phyloP scores from a whole-genome alignment of 2,329 filamentous ascomycete genomes.

The Didymella sp. region DNA sequence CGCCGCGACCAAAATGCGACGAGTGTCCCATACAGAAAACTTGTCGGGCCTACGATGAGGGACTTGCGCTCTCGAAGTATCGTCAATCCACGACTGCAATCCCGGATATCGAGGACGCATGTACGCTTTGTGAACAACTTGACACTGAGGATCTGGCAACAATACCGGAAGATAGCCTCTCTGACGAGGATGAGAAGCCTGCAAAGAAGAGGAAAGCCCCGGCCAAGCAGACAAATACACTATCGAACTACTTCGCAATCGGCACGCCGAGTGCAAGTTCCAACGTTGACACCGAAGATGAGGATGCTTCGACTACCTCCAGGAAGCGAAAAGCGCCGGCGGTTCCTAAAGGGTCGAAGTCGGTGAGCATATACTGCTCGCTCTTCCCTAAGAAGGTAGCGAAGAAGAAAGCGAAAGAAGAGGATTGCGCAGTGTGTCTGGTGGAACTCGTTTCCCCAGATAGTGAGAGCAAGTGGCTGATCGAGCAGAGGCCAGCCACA shows the following conservation, averaged over 20 bases:
- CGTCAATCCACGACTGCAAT: slow-evolving; percentile 19
- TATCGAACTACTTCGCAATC: slow-evolving; percentile 43
- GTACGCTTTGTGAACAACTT: slow-evolving; percentile 36
- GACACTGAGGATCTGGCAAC: slow-evolving; percentile 42
- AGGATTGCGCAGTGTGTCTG: slow-evolving; percentile 45
- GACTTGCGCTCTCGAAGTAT: slow-evolving; percentile 29
- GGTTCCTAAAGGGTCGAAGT: slow-evolving; percentile 17
- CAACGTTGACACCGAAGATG: slow-evolving; percentile 18
- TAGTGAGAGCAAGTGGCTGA: slow-evolving; percentile 40
- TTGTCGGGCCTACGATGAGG: slow-evolving; percentile 46
- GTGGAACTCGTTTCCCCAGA: slow-evolving; percentile 27
- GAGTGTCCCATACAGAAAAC: slow-evolving; percentile 45
- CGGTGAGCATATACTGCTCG: slow-evolving; percentile 38
- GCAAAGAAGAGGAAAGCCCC: slow-evolving; percentile 36
- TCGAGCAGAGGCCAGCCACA: slow-evolving; percentile 46
- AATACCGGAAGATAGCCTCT: slow-evolving; percentile 26
- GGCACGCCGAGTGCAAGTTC: slow-evolving; percentile 25
- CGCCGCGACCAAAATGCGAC: slow-evolving; percentile 64
- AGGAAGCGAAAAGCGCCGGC: slow-evolving; percentile 38
- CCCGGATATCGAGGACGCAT: slow-evolving; percentile 43
- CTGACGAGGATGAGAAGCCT: slow-evolving; percentile 19
- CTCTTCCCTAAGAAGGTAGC: slow-evolving; percentile 46
- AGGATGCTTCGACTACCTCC: slow-evolving; percentile 3
- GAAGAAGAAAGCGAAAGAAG: slow-evolving; percentile 46
- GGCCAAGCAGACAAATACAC: slow-evolving; percentile 31